phyloP scores from a whole-genome alignment of 2,329 filamentous ascomycete genomes.

The Tolypocladium ophioglossoides region DNA sequence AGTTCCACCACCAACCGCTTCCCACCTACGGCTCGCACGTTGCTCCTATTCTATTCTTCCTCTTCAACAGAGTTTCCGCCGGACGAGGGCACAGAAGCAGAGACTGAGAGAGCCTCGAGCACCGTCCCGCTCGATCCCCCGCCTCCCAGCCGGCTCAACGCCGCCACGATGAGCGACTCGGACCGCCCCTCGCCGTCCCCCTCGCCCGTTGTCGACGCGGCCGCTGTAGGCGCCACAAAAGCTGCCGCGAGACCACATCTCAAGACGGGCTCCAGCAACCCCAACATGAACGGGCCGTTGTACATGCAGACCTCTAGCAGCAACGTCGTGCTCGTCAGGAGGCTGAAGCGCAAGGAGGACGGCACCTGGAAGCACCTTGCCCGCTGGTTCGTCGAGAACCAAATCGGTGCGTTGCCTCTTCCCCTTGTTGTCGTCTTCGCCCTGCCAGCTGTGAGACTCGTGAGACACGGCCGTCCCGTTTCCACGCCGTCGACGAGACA shows the following conservation, averaged over 20 bases:
- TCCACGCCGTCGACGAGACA: not conserved
- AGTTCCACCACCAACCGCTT: not conserved
- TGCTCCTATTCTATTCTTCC: not conserved
- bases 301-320: conserved; percentile 43
- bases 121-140: not conserved
- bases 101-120: not conserved
- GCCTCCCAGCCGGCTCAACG: not conserved
- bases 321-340: conserved; percentile 43
- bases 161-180: conserved; percentile 1
- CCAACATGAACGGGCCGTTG: conserved; percentile 43
- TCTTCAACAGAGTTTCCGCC: not conserved
- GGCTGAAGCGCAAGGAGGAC: conserved; percentile 51
- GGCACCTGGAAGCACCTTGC: conserved; percentile 50
- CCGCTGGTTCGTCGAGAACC: conserved; percentile 66
- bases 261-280: conserved; percentile 21
- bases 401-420: conserved; percentile 54
- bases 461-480: not conserved
- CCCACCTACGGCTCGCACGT: not conserved
- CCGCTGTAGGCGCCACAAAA: conserved; percentile 10
- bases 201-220: conserved; percentile 6
- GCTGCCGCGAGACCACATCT: conserved; percentile 14
- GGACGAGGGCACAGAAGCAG: not conserved
- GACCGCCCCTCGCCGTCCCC: not conserved
- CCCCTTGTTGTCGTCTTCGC: conserved; percentile 2
- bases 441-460: not conserved